Percentiles rank a stretch among this genome's conserved stretches.
These are phyloP conservation scores for Yarrowia phangngaensis DNA, from an alignment of 805 yeast species.

Conservation along the genomic window DNA sequence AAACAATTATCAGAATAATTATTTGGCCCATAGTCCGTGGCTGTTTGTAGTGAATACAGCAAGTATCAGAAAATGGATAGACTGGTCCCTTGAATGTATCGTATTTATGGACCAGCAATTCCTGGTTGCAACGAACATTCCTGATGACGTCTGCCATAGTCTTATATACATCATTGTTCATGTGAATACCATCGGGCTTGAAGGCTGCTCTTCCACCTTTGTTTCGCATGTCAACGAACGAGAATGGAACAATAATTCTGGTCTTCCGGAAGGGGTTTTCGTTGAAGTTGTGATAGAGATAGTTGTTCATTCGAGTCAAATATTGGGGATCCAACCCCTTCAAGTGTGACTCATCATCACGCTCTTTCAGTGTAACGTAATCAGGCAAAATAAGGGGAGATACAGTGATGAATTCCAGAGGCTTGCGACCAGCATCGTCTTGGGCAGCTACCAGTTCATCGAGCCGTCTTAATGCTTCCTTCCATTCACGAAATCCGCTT, in stretches of 20 bases:
- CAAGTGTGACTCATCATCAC: slow-evolving; percentile 2
- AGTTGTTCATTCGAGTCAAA: slow-evolving; percentile 10
- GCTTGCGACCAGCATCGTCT: slow-evolving; percentile 12
- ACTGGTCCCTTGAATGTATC: slow-evolving; percentile 3
- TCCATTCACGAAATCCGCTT: slow-evolving; percentile 26
- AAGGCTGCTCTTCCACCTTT: slow-evolving; percentile 24
- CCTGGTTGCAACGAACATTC: slow-evolving; percentile 33
- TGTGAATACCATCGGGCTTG: slow-evolving; percentile 30
- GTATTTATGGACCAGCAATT: slow-evolving; percentile 25
- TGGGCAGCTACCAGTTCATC: slow-evolving; percentile 20
- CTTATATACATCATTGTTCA: slow-evolving; percentile 29
- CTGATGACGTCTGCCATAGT: slow-evolving; percentile 30
- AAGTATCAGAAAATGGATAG: slow-evolving; percentile 32
- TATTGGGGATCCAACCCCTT: slow-evolving; percentile 8
- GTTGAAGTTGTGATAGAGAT: slow-evolving; percentile 13
- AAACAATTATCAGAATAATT: slow-evolving; percentile 23
- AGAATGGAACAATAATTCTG: slow-evolving; percentile 30
- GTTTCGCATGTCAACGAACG: slow-evolving; percentile 30
- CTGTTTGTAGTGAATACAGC: slow-evolving; percentile 31
- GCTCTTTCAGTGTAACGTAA: neutral
- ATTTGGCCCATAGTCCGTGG: slow-evolving; percentile 19
- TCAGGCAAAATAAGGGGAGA: slow-evolving; percentile 26
- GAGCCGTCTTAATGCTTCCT: slow-evolving; percentile 9
- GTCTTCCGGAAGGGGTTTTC: slow-evolving; percentile 29
- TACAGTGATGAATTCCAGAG: slow-evolving; percentile 30